Percentiles rank a stretch among this genome's conserved stretches.
These are phyloP conservation scores for Sarcomyxa edulis DNA, from an alignment of 768 basidiomycete genomes.

Conservation along the genomic window DNA sequence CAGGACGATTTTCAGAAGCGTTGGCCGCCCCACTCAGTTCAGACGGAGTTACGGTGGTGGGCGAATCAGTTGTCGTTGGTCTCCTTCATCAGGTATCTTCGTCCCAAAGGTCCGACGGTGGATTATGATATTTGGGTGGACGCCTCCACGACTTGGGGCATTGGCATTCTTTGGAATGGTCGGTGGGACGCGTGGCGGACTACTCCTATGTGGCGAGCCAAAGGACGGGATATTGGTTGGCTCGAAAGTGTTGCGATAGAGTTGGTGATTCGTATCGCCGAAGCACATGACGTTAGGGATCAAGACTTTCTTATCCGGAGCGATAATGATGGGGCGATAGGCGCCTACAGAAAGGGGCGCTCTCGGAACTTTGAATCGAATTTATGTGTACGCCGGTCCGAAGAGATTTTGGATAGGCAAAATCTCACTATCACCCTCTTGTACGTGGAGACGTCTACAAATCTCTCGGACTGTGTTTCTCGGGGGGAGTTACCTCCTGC, in stretches of 20 bases:
- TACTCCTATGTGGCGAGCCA: slow-evolving; percentile 7
- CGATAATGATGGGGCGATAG: slow-evolving; percentile 23
- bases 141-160: slow-evolving; percentile 27
- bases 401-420: too few species aligned
- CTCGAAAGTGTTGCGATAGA: slow-evolving; percentile 19
- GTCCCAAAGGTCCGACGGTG: slow-evolving; percentile 3
- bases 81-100: slow-evolving; percentile 9
- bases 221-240: slow-evolving; percentile 17
- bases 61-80: slow-evolving; percentile 7
- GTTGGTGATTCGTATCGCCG: slow-evolving; percentile 12
- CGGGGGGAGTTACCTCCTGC: slow-evolving; percentile 4
- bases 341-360: slow-evolving; percentile 16
- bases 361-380: slow-evolving; percentile 17
- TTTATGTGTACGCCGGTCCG: too few species aligned
- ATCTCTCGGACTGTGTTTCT: slow-evolving; percentile 7
- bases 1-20: not conserved
- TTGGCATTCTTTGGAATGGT: slow-evolving; percentile 24
- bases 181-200: slow-evolving; percentile 24
- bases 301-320: slow-evolving; percentile 13
- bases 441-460: too few species aligned
- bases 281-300: slow-evolving; percentile 5
- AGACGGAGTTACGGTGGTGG: slow-evolving; percentile 9
- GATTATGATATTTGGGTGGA: slow-evolving; percentile 23
- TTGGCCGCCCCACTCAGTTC: slow-evolving; percentile 6
- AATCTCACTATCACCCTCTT: too few species aligned